Base-by-base conservation (phyloP, 352 stramenopile genomes). In the Blastocystis sp. region DNA sequence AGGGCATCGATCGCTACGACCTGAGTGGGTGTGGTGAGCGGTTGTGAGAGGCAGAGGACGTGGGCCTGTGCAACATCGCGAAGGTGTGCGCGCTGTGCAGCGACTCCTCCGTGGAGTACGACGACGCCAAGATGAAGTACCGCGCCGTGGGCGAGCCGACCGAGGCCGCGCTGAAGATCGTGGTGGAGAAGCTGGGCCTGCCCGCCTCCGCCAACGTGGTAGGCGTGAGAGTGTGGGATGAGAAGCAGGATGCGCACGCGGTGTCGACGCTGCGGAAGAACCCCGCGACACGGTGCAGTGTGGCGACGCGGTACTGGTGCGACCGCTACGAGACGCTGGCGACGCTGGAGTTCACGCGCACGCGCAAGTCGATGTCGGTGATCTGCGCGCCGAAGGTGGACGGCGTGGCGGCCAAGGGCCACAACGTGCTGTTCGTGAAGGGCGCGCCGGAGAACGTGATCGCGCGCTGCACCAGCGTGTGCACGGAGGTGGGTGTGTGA, bases 311-410 rank as follows among this genome's bases (percentile, higher is more conserved):
- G 5, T 82, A 82, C n/a, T 82, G 41, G 91, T 89, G 90, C 76
- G 84, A 91, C 56, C 89, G 93, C 89, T 93, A 96, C 92, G 93
- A 94, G 81, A 95, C 96, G 89, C 90, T 94, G 23, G 96, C 95
- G 52, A 97, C 96, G 62, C 91, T 98, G 5, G 95, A 98, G 90
- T 98, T 98, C 89, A 97, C 93, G 74, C 93, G 96, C 19, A 94
- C 98, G 90, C 93, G 96, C 65, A 99, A 99, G 92, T 98, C 93
- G 45, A 98, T 98, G 96, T 98, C 93, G 76, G 95, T 98, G 62
- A 90, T 98, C 19, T 96, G 92, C 89, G 74, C 92, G 17, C 88
- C 23, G 9, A 64, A 86, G 74, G 90, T 91, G 5, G 89, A 91
- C 0, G 90, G 92, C 10, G 7, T 14, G 52, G 45, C n/a, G 23